A percentile compares a stretch with the other conserved stretches of the same genome.
Conservation (phyloP, 768 basidiomycete genomes). For the Tylopilus intermedius region DNA sequence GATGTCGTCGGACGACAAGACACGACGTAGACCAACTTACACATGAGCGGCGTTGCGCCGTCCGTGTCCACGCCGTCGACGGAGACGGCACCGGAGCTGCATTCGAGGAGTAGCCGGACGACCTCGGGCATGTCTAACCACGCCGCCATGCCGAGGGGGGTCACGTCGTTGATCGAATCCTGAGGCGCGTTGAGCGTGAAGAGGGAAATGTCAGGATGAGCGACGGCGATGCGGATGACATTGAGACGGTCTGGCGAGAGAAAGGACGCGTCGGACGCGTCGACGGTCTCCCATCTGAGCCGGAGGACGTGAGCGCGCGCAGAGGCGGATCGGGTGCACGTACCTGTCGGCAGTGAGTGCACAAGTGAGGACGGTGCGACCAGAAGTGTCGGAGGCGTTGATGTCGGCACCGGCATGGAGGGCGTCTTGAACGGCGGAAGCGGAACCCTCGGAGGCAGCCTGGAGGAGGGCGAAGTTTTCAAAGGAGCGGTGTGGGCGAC, state of each 20-base stretch:
- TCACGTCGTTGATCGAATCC: constrained; percentile 63
- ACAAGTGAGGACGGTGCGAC: constrained; percentile 62
- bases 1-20: not conserved
- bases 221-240: constrained; percentile 51
- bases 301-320: not conserved
- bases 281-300: constrained; percentile 60
- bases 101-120: constrained; percentile 62
- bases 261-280: constrained; percentile 69
- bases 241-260: constrained; percentile 53
- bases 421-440: constrained; percentile 47
- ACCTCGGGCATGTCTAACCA: constrained; percentile 64
- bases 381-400: constrained; percentile 56
- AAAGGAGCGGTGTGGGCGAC: constrained; percentile 36
- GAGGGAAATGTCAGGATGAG: constrained; percentile 56
- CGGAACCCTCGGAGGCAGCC: constrained; percentile 55
- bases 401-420: constrained; percentile 61
- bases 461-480: constrained; percentile 44
- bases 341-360: constrained; percentile 71
- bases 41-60: constrained; percentile 80
- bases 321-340: constrained; percentile 17
- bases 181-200: constrained; percentile 73
- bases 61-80: constrained; percentile 72
- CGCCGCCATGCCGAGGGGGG: constrained; percentile 72
- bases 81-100: constrained; percentile 54
- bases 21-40: constrained; percentile 40